Evolutionary conservation across 805 yeast species (phyloP).

Genomic region (Scheffersomyces amazonensis): DNA sequence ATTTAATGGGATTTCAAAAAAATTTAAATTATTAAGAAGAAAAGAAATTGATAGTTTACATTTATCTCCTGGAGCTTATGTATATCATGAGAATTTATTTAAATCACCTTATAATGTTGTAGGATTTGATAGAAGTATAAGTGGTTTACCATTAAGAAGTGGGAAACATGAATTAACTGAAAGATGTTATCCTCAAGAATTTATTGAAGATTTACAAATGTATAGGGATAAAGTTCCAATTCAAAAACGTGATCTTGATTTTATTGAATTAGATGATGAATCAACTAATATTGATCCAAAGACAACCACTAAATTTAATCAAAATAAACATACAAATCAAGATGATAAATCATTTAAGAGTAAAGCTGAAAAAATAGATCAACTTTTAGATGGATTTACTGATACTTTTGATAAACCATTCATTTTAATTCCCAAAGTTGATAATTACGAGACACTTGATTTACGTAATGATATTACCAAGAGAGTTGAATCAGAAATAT

Average conservation of each 20-base stretch:
- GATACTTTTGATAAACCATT: conserved; percentile 10
- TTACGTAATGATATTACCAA: conserved; percentile 13
- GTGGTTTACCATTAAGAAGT: conserved; percentile 34
- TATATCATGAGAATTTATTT: conserved; percentile 24
- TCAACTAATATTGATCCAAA: conserved; percentile 17
- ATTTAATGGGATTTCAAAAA: conserved; percentile 33
- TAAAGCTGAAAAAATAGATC: conserved; percentile 6
- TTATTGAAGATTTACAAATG: conserved; percentile 35
- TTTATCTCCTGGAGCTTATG: conserved; percentile 26
- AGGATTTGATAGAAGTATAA: conserved; percentile 38
- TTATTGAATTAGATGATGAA: conserved; percentile 19
- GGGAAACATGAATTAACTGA: conserved; percentile 20
- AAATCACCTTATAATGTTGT: conserved; percentile 36
- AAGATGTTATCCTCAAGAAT: conserved; percentile 32
- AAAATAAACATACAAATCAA: not conserved
- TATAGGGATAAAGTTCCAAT: conserved; percentile 23
- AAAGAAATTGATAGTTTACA: conserved; percentile 25
- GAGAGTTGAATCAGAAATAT: conserved; percentile 25
- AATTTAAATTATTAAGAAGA: conserved; percentile 35
- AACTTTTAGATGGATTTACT: conserved; percentile 14
- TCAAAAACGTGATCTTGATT: conserved; percentile 36
- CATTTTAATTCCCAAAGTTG: conserved; percentile 24
- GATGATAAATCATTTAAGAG: not conserved
- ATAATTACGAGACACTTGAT: conserved; percentile 22
- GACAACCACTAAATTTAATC: conserved; percentile 2